Percentiles rank a stretch among this genome's conserved stretches.
Conservation (phyloP, 176 grass and related monocot genomes). For the Ensete glaucum region DNA sequence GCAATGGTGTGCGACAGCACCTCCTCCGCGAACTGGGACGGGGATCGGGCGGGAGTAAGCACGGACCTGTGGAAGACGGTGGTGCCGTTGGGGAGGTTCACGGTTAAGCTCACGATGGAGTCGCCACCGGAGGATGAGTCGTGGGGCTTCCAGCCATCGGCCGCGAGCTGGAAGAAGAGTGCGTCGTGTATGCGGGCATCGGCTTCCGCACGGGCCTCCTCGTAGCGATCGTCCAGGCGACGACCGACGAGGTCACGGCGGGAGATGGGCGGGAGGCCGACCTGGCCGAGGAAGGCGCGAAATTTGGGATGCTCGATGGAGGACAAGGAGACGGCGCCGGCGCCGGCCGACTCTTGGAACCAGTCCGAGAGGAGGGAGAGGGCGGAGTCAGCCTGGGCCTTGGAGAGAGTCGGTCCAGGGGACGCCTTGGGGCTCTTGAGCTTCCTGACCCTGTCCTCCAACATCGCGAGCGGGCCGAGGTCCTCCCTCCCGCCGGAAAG, state of each 20-base stretch:
- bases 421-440: constrained; percentile 51
- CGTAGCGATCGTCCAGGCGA: constrained; percentile 50
- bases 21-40: constrained; percentile 38
- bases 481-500: constrained; percentile 8
- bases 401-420: constrained; percentile 29
- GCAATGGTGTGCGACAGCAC: constrained; percentile 34
- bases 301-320: constrained; percentile 65
- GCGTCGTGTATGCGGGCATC: constrained; percentile 62
- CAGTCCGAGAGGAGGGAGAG: constrained; percentile 60
- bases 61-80: constrained; percentile 16
- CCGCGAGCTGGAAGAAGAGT: constrained; percentile 76
- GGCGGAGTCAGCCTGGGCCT: constrained; percentile 46
- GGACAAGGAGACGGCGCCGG: constrained; percentile 40
- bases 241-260: constrained; percentile 29
- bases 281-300: constrained; percentile 41
- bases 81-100: constrained; percentile 22
- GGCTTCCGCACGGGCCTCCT: constrained; percentile 39
- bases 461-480: neutral
- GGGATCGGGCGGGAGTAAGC: constrained; percentile 1
- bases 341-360: constrained; percentile 60
- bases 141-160: constrained; percentile 47
- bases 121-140: neutral
- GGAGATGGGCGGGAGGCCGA: constrained; percentile 47
- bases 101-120: constrained; percentile 28
- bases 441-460: constrained; percentile 12